A percentile compares a stretch with the other conserved stretches of the same genome.
Conservation (phyloP, 768 basidiomycete genomes). For the Lentinula aciculospora region DNA sequence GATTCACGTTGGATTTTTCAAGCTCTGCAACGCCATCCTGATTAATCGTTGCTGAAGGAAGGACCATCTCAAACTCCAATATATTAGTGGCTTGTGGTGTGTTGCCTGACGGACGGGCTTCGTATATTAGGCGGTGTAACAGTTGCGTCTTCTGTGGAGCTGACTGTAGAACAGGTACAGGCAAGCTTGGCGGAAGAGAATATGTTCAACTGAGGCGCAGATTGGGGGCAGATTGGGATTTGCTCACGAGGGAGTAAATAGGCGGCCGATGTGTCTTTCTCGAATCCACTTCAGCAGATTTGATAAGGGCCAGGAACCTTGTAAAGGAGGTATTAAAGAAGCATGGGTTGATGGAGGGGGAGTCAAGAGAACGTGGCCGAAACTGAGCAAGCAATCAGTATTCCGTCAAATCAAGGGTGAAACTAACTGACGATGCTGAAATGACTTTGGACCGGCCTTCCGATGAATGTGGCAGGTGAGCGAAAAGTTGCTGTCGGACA, state of each 20-base stretch:
- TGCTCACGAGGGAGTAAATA: conserved; percentile 14
- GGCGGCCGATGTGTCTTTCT: conserved; percentile 9
- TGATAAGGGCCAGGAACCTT: conserved; percentile 31
- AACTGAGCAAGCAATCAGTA: conserved; percentile 25
- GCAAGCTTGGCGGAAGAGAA: conserved; percentile 20
- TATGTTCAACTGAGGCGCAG: conserved; percentile 15
- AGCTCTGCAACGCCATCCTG: background rate
- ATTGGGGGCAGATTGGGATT: background rate
- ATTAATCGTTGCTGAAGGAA: conserved; percentile 11
- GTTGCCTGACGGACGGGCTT: conserved; percentile 19
- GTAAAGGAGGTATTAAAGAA: conserved; percentile 43
- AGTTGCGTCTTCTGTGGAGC: conserved; percentile 24
- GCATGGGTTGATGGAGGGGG: conserved; percentile 25
- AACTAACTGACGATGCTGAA: conserved; percentile 33
- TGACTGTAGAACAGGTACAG: conserved; percentile 25
- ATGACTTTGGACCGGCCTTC: conserved; percentile 13
- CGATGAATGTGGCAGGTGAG: background rate
- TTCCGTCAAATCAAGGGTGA: background rate
- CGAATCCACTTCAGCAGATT: conserved; percentile 27
- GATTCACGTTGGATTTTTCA: background rate
- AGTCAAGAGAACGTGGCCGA: conserved; percentile 57
- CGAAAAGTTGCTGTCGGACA: background rate
- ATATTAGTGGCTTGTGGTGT: conserved; percentile 7
- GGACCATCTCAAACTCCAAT: conserved; percentile 36
- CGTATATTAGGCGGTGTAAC: conserved; percentile 47